A percentile compares a stretch with the other conserved stretches of the same genome.
Conservation (phyloP, 495 filamentous ascomycete genomes). For the Hypoxylon subgilvum region DNA sequence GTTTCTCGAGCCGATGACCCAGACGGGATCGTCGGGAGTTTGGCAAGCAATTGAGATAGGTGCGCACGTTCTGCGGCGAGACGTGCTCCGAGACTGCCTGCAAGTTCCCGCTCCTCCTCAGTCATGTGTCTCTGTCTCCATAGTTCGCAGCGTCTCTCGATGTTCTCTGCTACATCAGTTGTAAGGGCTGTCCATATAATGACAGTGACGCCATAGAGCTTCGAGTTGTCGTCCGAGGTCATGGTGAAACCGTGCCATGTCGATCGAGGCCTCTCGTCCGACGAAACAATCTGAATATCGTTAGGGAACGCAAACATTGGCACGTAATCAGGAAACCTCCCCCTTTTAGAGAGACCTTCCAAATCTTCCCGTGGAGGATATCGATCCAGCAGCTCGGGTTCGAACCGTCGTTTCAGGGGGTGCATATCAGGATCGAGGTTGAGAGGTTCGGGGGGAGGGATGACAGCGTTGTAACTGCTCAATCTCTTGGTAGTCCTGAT, state of each 20-base stretch:
- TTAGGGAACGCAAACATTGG: constrained; percentile 99
- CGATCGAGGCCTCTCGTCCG: constrained; percentile 87
- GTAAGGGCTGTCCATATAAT: constrained; percentile 93
- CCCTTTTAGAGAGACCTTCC: constrained; percentile 81
- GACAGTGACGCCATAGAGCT: constrained; percentile 88
- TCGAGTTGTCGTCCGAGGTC: constrained; percentile 90
- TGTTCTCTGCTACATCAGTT: constrained; percentile 77
- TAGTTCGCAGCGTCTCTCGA: constrained; percentile 89
- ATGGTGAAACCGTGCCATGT: constrained; percentile 99
- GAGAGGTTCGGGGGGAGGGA: constrained; percentile 88
- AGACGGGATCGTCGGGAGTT: constrained; percentile 77
- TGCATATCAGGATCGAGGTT: constrained; percentile 92
- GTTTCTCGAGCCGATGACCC: constrained; percentile 80
- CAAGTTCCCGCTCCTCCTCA: constrained; percentile 90
- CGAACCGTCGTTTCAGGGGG: constrained; percentile 89
- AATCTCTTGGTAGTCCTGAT: constrained; percentile 85
- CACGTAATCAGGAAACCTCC: constrained; percentile 93
- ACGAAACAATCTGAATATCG: constrained; percentile 94
- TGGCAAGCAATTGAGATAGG: constrained; percentile 82
- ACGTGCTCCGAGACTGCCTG: constrained; percentile 88
- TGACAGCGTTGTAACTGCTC: constrained; percentile 98
- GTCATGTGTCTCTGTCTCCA: constrained; percentile 97
- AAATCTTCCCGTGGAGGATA: constrained; percentile 83
- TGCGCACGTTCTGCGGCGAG: constrained; percentile 89
- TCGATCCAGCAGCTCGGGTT: constrained; percentile 90